Conservation (phyloP, 352 stramenopile genomes). For the Globisporangium echinulatum region DNA sequence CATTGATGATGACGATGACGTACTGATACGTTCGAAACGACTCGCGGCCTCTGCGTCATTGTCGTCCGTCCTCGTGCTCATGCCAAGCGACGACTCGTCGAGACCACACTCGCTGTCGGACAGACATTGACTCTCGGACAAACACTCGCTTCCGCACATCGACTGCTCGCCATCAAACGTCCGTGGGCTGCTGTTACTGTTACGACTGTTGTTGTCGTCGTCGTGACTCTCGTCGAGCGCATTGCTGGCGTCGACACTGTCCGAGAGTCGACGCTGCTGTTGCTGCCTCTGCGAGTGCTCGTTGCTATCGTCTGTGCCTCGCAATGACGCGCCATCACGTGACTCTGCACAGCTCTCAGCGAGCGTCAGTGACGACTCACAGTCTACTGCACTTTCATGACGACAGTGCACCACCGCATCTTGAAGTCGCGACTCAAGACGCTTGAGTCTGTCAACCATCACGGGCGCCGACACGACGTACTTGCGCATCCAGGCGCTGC, state of each 20-base stretch:
- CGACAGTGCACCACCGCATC: slow-evolving; percentile 15
- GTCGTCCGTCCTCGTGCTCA: neutral
- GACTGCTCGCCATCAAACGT: neutral
- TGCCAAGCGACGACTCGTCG: slow-evolving; percentile 3
- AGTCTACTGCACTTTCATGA: neutral
- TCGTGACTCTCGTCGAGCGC: neutral
- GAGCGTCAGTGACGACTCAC: neutral
- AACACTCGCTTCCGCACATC: slow-evolving; percentile 9
- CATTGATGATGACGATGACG: too few species aligned
- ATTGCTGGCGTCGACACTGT: neutral
- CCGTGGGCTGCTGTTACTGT: too few species aligned
- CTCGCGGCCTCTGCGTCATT: neutral
- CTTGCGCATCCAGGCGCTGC: slow-evolving; percentile 30
- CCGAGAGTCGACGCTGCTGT: neutral
- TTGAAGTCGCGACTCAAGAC: slow-evolving; percentile 33
- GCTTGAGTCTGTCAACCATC: slow-evolving; percentile 36
- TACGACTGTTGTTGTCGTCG: neutral
- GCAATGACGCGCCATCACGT: too few species aligned
- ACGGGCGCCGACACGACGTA: slow-evolving; percentile 44
- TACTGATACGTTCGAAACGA: too few species aligned
- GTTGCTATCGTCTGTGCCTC: neutral
- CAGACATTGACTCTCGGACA: slow-evolving; percentile 14
- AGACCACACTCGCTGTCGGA: slow-evolving; percentile 1
- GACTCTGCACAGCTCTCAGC: too few species aligned
- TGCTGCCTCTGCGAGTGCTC: neutral